A percentile compares a stretch with the other conserved stretches of the same genome.
Conservation (phyloP, 2,329 filamentous ascomycete genomes). For the Chaetomium olivaceum region DNA sequence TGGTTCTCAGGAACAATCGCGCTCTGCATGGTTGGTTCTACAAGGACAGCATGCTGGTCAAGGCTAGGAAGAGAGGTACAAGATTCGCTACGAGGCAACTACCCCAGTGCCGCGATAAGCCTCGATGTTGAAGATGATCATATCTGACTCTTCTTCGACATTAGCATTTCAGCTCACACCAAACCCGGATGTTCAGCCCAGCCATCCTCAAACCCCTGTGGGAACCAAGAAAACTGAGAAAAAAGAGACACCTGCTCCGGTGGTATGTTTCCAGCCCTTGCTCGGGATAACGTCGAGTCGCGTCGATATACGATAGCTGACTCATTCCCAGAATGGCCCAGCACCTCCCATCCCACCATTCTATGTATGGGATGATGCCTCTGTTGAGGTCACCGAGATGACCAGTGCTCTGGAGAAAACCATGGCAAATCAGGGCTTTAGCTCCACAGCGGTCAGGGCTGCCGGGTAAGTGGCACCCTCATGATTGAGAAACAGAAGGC, state of each 20-base stretch:
- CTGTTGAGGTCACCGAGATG: background rate
- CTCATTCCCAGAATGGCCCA: background rate
- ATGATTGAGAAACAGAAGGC: background rate
- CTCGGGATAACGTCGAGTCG: background rate
- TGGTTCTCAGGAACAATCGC: conserved; percentile 1
- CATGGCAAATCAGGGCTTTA: conserved; percentile 1
- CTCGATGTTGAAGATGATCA: background rate
- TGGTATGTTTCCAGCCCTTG: background rate
- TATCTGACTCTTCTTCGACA: background rate
- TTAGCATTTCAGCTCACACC: conserved; percentile 1
- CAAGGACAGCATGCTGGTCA: background rate
- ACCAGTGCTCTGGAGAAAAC: background rate
- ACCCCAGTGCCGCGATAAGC: background rate
- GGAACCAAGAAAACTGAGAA: background rate
- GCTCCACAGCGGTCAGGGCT: conserved; percentile 1
- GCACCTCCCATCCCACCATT: background rate
- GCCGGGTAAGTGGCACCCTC: background rate
- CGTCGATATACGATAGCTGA: conserved; percentile 1
- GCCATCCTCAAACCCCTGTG: background rate
- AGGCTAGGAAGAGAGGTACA: background rate
- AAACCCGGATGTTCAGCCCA: background rate
- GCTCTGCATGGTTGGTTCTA: conserved; percentile 2
- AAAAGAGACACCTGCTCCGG: background rate
- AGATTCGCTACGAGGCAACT: background rate
- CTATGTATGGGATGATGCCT: conserved; percentile 2